Base-by-base conservation (phyloP, 495 filamentous ascomycete species). In the Poronia punctata region DNA sequence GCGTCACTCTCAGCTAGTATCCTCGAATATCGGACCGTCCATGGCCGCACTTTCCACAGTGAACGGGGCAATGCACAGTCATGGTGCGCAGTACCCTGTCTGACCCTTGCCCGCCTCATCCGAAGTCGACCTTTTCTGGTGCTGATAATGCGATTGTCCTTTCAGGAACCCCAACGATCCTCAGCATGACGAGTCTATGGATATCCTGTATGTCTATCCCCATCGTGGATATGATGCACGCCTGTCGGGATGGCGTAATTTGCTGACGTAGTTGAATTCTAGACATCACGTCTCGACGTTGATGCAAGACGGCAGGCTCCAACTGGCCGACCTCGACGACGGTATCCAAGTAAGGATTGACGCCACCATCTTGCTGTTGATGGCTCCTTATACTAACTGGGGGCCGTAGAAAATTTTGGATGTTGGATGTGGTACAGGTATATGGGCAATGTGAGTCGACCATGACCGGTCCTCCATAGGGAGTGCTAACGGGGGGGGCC, bases 1-100 rank as follows among this genome's bases (percentile, higher is more conserved):
- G 64, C 66, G 1, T 72, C 70, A 5, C 40, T 75, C 9, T 59
- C 57, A 10, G 59, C 61, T 0, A 65, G 59, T 22, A 67, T 75
- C 11, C 46, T 67, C 7, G 53, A 70, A 15, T 73, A 70, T 41
- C 56, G 64, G 15, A 57, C 50, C 8, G 35, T 67, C 15, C 49
- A 66, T 31, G 64, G 62, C 21, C 49, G 66, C 27, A 66, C 56
- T 1, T 69, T 53, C 34, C 64, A 65, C 45, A 71, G 50, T 38
- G 52, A 60, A 41, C 45, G 40, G 23, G 46, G 44, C 14, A 56
- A 53, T 18, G 60, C 52, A 18, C 45, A 57, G n/a, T 57, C 49
- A 28, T 46, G 70, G 67, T 59, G 16, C 20, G 49, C 21, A n/a
- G 16, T 10, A 19, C 32, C n/a, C n/a, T n/a, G n/a, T n/a, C n/a